Evolutionary conservation across 345 rosid species (phyloP).

Genomic region (Adansonia digitata): DNA sequence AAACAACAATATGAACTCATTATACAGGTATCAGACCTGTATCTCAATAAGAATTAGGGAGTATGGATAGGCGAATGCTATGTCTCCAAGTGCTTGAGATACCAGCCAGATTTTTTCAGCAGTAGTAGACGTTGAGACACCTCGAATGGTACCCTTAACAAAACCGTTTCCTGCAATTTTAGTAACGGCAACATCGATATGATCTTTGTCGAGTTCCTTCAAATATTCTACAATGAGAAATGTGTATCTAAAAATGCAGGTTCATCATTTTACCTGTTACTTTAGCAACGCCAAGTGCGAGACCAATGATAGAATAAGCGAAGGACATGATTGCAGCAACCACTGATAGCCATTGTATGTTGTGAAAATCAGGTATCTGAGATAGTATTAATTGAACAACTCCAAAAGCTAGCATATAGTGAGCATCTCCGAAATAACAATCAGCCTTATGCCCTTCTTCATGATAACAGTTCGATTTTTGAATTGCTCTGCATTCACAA

Average conservation of each 20-base stretch:
- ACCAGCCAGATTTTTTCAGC: constrained; percentile 36
- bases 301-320: constrained; percentile 45
- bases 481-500: constrained; percentile 42
- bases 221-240: neutral
- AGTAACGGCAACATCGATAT: neutral
- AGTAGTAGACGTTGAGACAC: constrained; percentile 32
- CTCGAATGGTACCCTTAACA: constrained; percentile 37
- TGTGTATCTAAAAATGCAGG: neutral
- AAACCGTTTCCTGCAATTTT: constrained; percentile 38
- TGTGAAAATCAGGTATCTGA: constrained; percentile 51
- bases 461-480: constrained; percentile 43
- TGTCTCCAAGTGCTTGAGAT: constrained; percentile 51
- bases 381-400: constrained; percentile 39
- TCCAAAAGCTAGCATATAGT: constrained; percentile 50
- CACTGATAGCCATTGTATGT: constrained; percentile 46
- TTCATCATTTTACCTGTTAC: constrained; percentile 29
- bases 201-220: neutral
- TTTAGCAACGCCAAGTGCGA: constrained; percentile 41
- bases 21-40: constrained; percentile 28
- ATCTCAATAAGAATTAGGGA: constrained; percentile 53
- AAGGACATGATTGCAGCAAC: constrained; percentile 56
- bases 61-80: constrained; percentile 58
- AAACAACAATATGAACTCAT: neutral
- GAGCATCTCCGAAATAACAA: constrained; percentile 28
- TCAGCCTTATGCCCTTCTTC: constrained; percentile 41